Percentiles rank a stretch among this genome's conserved stretches.
phyloP scores from a whole-genome alignment of 2,329 filamentous ascomycete genomes.

The Paecilomyces formosus region DNA sequence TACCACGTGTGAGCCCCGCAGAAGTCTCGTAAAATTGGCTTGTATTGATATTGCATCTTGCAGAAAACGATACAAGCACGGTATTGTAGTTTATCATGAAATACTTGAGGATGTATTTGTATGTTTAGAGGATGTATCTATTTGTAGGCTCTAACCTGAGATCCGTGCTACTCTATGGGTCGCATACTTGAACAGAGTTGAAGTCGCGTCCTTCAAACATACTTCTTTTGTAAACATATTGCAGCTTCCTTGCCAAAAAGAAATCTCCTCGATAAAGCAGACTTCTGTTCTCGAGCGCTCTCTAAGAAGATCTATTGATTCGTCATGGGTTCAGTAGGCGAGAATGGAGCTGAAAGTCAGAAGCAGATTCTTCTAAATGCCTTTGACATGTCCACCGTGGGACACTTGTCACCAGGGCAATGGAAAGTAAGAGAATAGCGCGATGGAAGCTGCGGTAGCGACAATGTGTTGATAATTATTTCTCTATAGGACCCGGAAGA shows the following conservation, averaged over 20 bases:
- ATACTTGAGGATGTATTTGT: not conserved
- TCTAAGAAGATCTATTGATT: not conserved
- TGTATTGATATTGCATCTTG: not conserved
- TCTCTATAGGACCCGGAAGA: conserved; percentile 50
- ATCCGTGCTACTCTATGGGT: not conserved
- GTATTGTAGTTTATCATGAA: not conserved
- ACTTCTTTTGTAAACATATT: not conserved
- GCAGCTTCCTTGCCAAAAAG: not conserved
- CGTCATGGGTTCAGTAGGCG: not conserved
- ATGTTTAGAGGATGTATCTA: not conserved
- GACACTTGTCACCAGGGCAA: conserved; percentile 58
- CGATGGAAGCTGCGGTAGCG: not conserved
- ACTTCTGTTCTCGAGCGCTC: not conserved
- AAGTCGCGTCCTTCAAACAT: not conserved
- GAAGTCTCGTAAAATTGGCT: not conserved
- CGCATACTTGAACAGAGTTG: not conserved
- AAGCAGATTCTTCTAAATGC: conserved; percentile 57
- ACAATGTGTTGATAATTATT: not conserved
- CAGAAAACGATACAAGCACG: not conserved
- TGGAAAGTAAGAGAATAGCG: conserved; percentile 48
- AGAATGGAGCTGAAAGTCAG: conserved; percentile 11
- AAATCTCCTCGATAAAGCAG: not conserved
- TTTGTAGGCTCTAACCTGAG: not conserved
- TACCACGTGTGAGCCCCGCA: not conserved
- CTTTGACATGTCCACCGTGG: conserved; percentile 59